Conservation (phyloP, 805 yeast species). For the Saturnispora ahearnii region DNA sequence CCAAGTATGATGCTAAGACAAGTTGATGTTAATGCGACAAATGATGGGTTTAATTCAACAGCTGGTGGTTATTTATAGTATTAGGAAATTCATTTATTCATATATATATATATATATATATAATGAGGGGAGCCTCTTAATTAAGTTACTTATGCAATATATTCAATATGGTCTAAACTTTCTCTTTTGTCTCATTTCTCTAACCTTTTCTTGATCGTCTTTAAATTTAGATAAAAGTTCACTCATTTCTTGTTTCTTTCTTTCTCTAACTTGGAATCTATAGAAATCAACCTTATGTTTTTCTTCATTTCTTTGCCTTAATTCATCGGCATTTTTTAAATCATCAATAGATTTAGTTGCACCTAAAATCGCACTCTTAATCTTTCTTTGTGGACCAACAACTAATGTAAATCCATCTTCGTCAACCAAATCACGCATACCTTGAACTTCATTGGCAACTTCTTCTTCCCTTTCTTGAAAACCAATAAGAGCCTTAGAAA, state of each 20-base stretch:
- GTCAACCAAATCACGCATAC: constrained; percentile 59
- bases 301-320: constrained; percentile 47
- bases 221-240: constrained; percentile 76
- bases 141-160: background rate
- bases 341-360: constrained; percentile 28
- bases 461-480: constrained; percentile 66
- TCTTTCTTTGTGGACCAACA: constrained; percentile 78
- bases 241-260: constrained; percentile 87
- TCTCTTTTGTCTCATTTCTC: constrained; percentile 67
- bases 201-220: constrained; percentile 81
- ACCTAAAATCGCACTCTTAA: constrained; percentile 62
- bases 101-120: background rate
- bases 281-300: constrained; percentile 87
- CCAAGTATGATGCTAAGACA: constrained; percentile 92
- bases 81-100: background rate
- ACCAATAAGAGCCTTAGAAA: constrained; percentile 51
- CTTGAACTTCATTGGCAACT: constrained; percentile 44
- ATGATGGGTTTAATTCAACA: constrained; percentile 19
- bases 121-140: background rate
- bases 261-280: constrained; percentile 90
- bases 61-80: constrained; percentile 35
- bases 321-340: constrained; percentile 27
- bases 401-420: constrained; percentile 93
- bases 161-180: constrained; percentile 74
- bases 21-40: constrained; percentile 44